These are phyloP conservation scores for Rhizoclosmatium globosum DNA, from an alignment of 192 early-diverging fungal genomes.

Conservation along the genomic window DNA sequence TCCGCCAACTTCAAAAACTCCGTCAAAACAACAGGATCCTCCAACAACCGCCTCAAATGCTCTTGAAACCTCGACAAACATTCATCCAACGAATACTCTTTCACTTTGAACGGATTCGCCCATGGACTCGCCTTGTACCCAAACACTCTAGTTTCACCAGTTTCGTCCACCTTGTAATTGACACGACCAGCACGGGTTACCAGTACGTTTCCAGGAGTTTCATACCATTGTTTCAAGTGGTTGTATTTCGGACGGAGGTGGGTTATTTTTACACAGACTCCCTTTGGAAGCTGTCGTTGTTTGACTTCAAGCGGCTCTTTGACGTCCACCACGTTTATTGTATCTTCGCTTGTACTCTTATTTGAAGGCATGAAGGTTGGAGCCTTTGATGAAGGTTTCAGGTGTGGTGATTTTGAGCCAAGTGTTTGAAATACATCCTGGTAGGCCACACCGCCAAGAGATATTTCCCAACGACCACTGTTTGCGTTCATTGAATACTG, in stretches of 20 bases:
- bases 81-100: neutral
- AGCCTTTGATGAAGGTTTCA: too few species aligned
- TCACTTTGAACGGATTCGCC: slow-evolving; percentile 9
- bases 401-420: too few species aligned
- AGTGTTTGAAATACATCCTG: too few species aligned
- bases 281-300: neutral
- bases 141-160: neutral
- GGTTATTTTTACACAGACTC: neutral
- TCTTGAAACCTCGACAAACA: neutral
- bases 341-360: too few species aligned
- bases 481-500: too few species aligned
- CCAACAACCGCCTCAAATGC: neutral
- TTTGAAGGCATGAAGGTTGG: too few species aligned
- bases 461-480: too few species aligned
- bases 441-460: too few species aligned
- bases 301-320: neutral
- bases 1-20: slow-evolving; percentile 5
- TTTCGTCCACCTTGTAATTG: neutral
- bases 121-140: slow-evolving; percentile 15
- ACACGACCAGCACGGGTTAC: neutral
- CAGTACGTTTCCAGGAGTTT: slow-evolving; percentile 10
- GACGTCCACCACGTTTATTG: too few species aligned
- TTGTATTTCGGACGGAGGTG: neutral
- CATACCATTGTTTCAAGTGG: neutral
- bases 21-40: neutral